Evolutionary conservation across 208 protist genomes (phyloP).

Genomic region (Angomonas ambiguus): DNA sequence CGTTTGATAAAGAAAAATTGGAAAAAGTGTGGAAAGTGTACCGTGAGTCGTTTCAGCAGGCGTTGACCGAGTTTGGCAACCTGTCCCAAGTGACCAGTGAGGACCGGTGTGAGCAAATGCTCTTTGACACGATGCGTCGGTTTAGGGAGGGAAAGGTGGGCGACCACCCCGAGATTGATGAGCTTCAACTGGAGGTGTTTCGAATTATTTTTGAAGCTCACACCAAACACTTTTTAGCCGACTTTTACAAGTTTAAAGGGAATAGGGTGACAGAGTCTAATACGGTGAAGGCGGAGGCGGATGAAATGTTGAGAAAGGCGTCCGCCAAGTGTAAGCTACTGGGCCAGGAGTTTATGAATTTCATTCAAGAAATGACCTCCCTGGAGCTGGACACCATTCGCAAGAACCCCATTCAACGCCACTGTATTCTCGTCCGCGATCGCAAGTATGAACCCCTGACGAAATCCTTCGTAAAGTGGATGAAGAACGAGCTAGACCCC

Average conservation of each 20-base stretch:
- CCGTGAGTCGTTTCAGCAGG: slow-evolving; percentile 74
- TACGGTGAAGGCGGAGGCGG: slow-evolving; percentile 68
- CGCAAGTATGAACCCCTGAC: slow-evolving; percentile 68
- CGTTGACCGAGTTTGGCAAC: slow-evolving; percentile 79
- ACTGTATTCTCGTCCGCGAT: slow-evolving; percentile 73
- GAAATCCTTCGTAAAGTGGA: slow-evolving; percentile 85
- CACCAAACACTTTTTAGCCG: slow-evolving; percentile 83
- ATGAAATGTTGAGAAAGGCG: slow-evolving; percentile 71
- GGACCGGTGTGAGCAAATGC: slow-evolving; percentile 74
- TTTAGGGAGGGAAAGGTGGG: slow-evolving; percentile 72
- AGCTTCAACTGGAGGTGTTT: slow-evolving; percentile 72
- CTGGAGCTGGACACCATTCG: slow-evolving; percentile 82
- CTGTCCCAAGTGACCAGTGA: slow-evolving; percentile 75
- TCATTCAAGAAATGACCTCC: slow-evolving; percentile 87
- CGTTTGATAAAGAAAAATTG: slow-evolving; percentile 74
- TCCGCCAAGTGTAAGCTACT: slow-evolving; percentile 84
- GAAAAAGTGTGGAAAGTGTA: slow-evolving; percentile 80
- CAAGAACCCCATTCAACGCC: slow-evolving; percentile 84
- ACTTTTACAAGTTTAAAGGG: slow-evolving; percentile 84
- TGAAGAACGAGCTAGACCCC: slow-evolving; percentile 66
- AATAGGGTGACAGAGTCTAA: slow-evolving; percentile 69
- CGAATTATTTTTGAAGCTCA: slow-evolving; percentile 80
- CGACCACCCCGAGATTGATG: slow-evolving; percentile 68
- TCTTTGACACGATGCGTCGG: slow-evolving; percentile 70
- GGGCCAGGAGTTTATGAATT: slow-evolving; percentile 84